Base-by-base conservation (phyloP, 148 eudicot genomes). In the Polygonum maritimum region DNA sequence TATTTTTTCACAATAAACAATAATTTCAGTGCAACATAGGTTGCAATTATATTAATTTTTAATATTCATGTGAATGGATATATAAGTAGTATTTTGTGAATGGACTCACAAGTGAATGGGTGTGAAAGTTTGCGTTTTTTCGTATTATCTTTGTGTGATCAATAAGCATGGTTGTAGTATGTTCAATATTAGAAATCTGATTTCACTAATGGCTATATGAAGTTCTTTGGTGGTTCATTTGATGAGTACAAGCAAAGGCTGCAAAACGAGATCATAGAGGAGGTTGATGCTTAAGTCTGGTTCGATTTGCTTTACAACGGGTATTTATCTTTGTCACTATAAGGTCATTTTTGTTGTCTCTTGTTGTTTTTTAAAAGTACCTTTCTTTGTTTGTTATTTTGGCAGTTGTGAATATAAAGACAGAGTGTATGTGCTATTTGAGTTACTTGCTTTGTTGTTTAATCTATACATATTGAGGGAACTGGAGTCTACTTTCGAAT, bases 181-280 rank as follows among this genome's bases (percentile, higher is more conserved):
- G 2, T 31, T 13, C 10, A 26, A 2, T 26, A 26, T 60, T 26
- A 65, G 71, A 14, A 67, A 38, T 14, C 45, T 36, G 16, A 72
- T 72, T 21, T 19, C 33, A 19, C 0, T 12, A 7, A 10, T 79
- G 91, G 91, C 15, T 81, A 86, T 13, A 88, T 86, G 15, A 80
- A 74, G 63, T 41, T 57, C 6, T 86, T 78, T 70, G 80, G 72
- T 4, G 89, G 86, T 13, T 44, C 89, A 0, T 88, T 88, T 21
- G 89, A 83, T 7, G 91, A 88, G 74, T 88, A 88, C 77, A 88
- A 88, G 69, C 88, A 81, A 5, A 31, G 5, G 69, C 21, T 60
- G 9, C 69, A 60, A 5, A 60, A n/a, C 31, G 69, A 60, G 69
- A 60, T 60, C 36, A 31, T 77, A 60, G 69, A 21, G 3, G 69